Percentiles rank a stretch among this genome's conserved stretches.
Conservation (phyloP, 2,329 filamentous ascomycete species). For the Verticillium nonalfalfae region DNA sequence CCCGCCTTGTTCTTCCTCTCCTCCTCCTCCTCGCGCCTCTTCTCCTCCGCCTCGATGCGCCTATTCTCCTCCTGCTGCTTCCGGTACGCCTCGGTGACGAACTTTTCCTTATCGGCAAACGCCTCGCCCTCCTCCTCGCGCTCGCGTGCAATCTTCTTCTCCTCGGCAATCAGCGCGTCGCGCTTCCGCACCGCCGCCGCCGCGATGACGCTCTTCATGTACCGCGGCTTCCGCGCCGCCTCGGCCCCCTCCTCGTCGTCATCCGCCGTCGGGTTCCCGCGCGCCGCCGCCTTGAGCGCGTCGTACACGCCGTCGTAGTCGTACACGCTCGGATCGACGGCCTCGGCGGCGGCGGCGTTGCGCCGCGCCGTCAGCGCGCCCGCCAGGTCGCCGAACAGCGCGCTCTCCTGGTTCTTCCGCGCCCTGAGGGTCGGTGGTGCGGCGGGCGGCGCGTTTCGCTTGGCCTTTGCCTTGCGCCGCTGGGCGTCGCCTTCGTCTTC, state of each 20-base stretch:
- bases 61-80: constrained; percentile 71
- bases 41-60: constrained; percentile 66
- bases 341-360: constrained; percentile 57
- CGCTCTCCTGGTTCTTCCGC: constrained; percentile 30
- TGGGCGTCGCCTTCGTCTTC: constrained; percentile 19
- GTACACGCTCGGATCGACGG: constrained; percentile 69
- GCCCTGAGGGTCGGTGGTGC: constrained; percentile 37
- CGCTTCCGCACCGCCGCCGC: constrained; percentile 72
- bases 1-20: constrained; percentile 56
- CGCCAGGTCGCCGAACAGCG: constrained; percentile 60
- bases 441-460: constrained; percentile 20
- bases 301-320: constrained; percentile 84
- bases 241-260: constrained; percentile 44
- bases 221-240: constrained; percentile 62
- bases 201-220: constrained; percentile 68
- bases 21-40: constrained; percentile 55
- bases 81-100: constrained; percentile 80
- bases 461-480: constrained; percentile 24
- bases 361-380: constrained; percentile 56
- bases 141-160: constrained; percentile 73
- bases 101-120: constrained; percentile 77
- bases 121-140: constrained; percentile 75
- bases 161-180: constrained; percentile 70
- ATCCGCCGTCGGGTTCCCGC: constrained; percentile 13
- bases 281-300: constrained; percentile 59